Evolutionary conservation across 2,329 filamentous ascomycete genomes (phyloP).

Genomic region (Westerdykella sp.): DNA sequence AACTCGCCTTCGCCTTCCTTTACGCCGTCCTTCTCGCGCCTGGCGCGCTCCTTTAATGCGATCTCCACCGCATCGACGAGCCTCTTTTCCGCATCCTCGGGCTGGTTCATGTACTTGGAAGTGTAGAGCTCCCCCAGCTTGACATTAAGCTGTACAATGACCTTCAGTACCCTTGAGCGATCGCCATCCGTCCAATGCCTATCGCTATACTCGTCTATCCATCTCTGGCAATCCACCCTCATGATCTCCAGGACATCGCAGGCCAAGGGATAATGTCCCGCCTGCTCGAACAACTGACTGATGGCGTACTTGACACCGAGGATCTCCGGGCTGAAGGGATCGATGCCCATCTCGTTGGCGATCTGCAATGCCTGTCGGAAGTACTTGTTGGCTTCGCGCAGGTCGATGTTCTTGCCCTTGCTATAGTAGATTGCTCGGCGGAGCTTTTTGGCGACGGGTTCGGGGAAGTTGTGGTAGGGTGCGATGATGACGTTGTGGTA

Average conservation of each 20-base stretch:
- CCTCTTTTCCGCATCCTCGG: slow-evolving; percentile 66
- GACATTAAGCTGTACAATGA: slow-evolving; percentile 67
- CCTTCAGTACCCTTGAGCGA: slow-evolving; percentile 63
- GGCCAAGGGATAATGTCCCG: slow-evolving; percentile 62
- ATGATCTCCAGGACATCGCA: slow-evolving; percentile 75
- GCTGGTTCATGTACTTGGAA: slow-evolving; percentile 66
- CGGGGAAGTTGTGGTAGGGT: slow-evolving; percentile 55
- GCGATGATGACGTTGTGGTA: slow-evolving; percentile 44
- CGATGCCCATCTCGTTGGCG: slow-evolving; percentile 67
- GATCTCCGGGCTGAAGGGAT: slow-evolving; percentile 86
- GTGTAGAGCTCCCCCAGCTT: slow-evolving; percentile 83
- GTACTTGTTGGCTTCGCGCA: slow-evolving; percentile 71
- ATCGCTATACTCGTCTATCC: slow-evolving; percentile 42
- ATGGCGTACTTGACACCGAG: slow-evolving; percentile 83
- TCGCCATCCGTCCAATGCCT: slow-evolving; percentile 39
- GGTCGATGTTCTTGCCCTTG: slow-evolving; percentile 56
- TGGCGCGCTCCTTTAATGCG: slow-evolving; percentile 64
- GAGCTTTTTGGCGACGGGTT: slow-evolving; percentile 68
- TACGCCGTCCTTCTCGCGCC: slow-evolving; percentile 60
- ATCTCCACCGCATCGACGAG: slow-evolving; percentile 79
- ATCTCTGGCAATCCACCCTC: slow-evolving; percentile 57
- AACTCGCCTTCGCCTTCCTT: slow-evolving; percentile 66
- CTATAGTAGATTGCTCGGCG: slow-evolving; percentile 85
- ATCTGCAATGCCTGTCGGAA: slow-evolving; percentile 73
- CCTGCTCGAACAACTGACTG: slow-evolving; percentile 71